These are phyloP conservation scores for Rutstroemia sydowiana DNA, from an alignment of 2,329 filamentous ascomycete species.

Conservation along the genomic window DNA sequence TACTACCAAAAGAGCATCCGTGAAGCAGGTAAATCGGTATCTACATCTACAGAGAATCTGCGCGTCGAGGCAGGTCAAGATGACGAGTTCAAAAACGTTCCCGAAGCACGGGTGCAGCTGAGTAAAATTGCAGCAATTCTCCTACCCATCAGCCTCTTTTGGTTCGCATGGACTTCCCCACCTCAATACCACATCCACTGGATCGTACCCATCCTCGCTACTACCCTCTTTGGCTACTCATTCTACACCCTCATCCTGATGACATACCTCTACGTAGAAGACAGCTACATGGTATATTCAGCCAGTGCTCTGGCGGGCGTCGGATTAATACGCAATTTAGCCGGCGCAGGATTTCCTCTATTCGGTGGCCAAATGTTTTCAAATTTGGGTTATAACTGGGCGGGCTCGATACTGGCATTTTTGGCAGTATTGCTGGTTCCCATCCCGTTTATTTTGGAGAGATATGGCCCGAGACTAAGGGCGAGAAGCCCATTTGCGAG, in stretches of 20 bases:
- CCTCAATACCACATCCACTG: slow-evolving; percentile 20
- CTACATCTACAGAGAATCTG: not conserved
- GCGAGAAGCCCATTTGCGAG: slow-evolving; percentile 24
- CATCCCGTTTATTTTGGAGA: slow-evolving; percentile 27
- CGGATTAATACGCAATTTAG: slow-evolving; percentile 33
- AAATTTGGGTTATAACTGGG: slow-evolving; percentile 33
- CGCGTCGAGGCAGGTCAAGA: not conserved
- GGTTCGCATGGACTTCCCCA: slow-evolving; percentile 32
- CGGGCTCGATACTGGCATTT: slow-evolving; percentile 31
- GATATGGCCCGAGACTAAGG: slow-evolving; percentile 22
- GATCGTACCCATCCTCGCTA: slow-evolving; percentile 42
- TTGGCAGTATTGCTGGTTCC: slow-evolving; percentile 32
- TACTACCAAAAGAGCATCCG: slow-evolving; percentile 36
- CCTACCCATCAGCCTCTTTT: slow-evolving; percentile 31
- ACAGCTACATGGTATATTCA: slow-evolving; percentile 38
- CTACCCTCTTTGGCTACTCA: slow-evolving; percentile 41
- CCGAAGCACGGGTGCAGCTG: slow-evolving; percentile 37
- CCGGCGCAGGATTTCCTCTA: slow-evolving; percentile 34
- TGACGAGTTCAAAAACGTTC: slow-evolving; percentile 29
- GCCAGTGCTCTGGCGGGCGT: slow-evolving; percentile 37
- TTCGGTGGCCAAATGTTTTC: slow-evolving; percentile 32
- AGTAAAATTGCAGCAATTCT: slow-evolving; percentile 34
- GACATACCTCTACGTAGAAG: slow-evolving; percentile 42
- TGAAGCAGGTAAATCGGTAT: slow-evolving; percentile 18
- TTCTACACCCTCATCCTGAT: slow-evolving; percentile 45